A percentile compares a stretch with the other conserved stretches of the same genome.
Evolutionary conservation across 768 basidiomycete genomes (phyloP).

Genomic region (Lactifluus rugatus): DNA sequence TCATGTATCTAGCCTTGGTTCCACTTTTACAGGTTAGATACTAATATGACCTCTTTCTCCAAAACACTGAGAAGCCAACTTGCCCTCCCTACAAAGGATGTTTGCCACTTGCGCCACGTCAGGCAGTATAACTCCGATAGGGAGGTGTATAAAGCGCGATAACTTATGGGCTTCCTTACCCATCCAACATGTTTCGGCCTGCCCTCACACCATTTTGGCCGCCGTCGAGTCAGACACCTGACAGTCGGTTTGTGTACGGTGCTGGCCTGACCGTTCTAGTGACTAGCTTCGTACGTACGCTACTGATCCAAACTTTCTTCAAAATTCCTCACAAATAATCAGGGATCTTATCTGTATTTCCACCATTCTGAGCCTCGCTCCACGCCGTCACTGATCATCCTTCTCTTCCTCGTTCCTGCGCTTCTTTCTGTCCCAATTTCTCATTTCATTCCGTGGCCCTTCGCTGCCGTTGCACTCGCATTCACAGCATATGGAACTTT

Average conservation of each 20-base stretch:
- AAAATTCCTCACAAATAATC: background rate
- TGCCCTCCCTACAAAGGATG: no score
- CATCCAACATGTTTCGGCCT: slow-evolving; percentile 28
- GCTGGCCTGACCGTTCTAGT: background rate
- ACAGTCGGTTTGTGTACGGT: background rate
- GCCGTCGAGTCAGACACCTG: no score
- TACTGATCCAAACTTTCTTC: no score
- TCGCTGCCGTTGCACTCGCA: background rate
- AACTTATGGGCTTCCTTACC: background rate
- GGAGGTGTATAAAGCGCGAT: background rate
- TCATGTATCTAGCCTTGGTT: no score
- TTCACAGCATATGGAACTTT: background rate
- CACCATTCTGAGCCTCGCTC: slow-evolving; percentile 5
- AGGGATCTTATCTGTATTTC: slow-evolving; percentile 3
- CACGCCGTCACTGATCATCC: background rate
- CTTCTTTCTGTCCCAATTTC: slow-evolving; percentile 5
- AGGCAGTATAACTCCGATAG: background rate
- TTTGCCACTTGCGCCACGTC: background rate
- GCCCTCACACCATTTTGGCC: background rate
- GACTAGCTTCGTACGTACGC: slow-evolving; percentile 3
- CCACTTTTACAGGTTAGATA: no score
- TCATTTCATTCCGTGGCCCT: background rate
- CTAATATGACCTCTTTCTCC: no score
- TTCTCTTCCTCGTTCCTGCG: background rate
- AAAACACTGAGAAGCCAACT: no score